Evolutionary conservation across 2,329 filamentous ascomycete species (phyloP), one percentile per base, ranked within the genome.

Genomic region (Triangularia verruculosa): DNA sequence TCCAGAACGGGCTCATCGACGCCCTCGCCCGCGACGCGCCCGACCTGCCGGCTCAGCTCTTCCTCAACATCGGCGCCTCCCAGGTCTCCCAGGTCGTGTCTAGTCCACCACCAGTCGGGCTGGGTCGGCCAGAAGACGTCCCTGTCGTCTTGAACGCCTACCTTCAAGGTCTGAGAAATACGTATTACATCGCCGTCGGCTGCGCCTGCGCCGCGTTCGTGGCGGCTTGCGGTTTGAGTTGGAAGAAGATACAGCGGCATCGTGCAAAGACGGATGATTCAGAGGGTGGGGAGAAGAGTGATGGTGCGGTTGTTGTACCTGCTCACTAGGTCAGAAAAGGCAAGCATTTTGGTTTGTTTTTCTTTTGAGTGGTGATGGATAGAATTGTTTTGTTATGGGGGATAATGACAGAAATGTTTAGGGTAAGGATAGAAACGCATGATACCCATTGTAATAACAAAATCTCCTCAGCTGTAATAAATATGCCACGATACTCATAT

Each of bases 1-100:
- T 91, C 77, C 83, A 86, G 66, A 89, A 90, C 70, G 84, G 82
- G 0, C 77, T 91, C 17, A 76, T 86, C 54, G 73, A 79, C 3
- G 78, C 83, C 34, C 77, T 92, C 3, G 67, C 71, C n/a, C 63
- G 70, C 1, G 72, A 78, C 64, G 76, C 79, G 13, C 78, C 81
- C 1, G 74, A 74, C n/a, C 71, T 86, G n/a, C 75, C 83, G 39
- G 75, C 81, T 0, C 69, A 72, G 6, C 70, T 80, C 59, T 82
- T 86, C 66, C 79, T 85, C 71, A 78, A 83, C 70, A 80, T 78
- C 57, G 84, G 84, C 61, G 83, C 83, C 9, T 81, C 80, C 2
- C 75, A 84, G 70, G 79, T 85, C 24, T 72, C 76, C 39, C 62
- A 75, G 25, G 78, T 84, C 1, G 76, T 86, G 20, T 72, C 69